These are phyloP conservation scores for Cucumis hystrix DNA, from an alignment of 306 rosid genomes.

Conservation along the genomic window DNA sequence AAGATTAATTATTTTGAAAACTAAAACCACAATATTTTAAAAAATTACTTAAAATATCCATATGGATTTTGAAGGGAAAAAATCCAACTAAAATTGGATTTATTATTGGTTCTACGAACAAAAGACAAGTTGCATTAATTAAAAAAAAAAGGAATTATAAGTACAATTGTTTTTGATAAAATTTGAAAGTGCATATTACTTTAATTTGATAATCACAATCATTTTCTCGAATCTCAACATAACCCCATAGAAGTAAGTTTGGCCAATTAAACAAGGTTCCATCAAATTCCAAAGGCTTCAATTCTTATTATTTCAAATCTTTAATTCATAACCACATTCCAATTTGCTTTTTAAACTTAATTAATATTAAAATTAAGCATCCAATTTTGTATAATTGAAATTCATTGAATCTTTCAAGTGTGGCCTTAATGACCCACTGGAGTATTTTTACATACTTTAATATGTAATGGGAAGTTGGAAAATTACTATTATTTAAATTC, in stretches of 20 bases:
- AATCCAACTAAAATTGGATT: too few relatives aligned
- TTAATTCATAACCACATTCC: neutral
- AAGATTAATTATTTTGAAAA: too few relatives aligned
- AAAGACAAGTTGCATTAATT: too few relatives aligned
- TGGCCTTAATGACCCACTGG: neutral
- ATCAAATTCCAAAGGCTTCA: neutral
- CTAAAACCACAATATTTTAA: too few relatives aligned
- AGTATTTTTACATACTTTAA: neutral
- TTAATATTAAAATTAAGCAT: neutral
- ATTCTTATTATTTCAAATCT: neutral
- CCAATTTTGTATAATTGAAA: neutral
- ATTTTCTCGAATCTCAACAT: neutral
- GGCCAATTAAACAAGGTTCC: neutral
- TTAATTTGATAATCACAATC: neutral
- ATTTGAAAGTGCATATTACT: neutral
- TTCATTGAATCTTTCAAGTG: neutral
- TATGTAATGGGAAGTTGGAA: neutral
- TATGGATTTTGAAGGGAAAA: too few relatives aligned
- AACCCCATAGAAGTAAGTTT: neutral
- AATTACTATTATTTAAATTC: neutral
- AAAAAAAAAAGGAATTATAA: too few relatives aligned
- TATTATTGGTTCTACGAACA: too few relatives aligned
- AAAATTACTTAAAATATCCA: too few relatives aligned
- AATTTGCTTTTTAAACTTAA: neutral
- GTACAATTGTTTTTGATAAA: neutral